phyloP scores from a whole-genome alignment of 2,329 filamentous ascomycete species.

The Byssothecium circinans region DNA sequence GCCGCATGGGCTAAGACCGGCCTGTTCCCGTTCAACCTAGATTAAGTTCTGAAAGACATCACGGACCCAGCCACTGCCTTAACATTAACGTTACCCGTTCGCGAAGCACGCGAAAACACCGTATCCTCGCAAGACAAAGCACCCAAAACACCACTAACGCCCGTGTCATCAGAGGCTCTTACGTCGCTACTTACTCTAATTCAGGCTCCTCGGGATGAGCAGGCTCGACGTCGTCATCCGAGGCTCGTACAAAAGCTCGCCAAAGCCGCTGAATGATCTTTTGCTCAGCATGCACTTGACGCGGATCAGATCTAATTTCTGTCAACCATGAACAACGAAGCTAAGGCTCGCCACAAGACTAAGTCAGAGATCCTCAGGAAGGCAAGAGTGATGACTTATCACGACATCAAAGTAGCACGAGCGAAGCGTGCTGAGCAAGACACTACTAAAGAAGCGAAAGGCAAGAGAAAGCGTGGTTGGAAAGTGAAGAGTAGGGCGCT shows the following conservation, averaged over 20 bases:
- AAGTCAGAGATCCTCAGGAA: constrained; percentile 18
- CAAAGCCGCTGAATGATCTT: constrained; percentile 25
- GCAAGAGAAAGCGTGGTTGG: constrained; percentile 1
- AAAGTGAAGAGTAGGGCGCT: too few species aligned
- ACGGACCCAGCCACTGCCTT: constrained; percentile 20
- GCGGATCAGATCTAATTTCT: constrained; percentile 32
- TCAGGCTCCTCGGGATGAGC: not conserved
- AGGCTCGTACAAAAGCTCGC: constrained; percentile 19
- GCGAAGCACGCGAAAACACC: constrained; percentile 1
- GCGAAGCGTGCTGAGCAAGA: constrained; percentile 9
- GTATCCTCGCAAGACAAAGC: too few species aligned
- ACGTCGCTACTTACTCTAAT: constrained; percentile 1
- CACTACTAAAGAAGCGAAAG: constrained; percentile 2
- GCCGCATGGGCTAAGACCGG: constrained; percentile 23
- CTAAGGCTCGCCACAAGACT: constrained; percentile 25
- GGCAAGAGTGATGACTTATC: constrained; percentile 12
- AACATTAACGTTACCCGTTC: not conserved
- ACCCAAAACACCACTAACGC: constrained; percentile 15
- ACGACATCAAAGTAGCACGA: constrained; percentile 5
- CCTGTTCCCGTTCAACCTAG: constrained; percentile 30
- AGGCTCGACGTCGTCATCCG: constrained; percentile 14
- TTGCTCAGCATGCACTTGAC: constrained; percentile 24
- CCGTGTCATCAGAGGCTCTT: constrained; percentile 18
- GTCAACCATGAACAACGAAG: constrained; percentile 28
- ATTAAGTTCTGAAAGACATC: constrained; percentile 30